Evolutionary conservation across 2,329 filamentous ascomycete species (phyloP), one percentile per base, ranked within the genome.

Genomic region (Ophiostoma sp.): DNA sequence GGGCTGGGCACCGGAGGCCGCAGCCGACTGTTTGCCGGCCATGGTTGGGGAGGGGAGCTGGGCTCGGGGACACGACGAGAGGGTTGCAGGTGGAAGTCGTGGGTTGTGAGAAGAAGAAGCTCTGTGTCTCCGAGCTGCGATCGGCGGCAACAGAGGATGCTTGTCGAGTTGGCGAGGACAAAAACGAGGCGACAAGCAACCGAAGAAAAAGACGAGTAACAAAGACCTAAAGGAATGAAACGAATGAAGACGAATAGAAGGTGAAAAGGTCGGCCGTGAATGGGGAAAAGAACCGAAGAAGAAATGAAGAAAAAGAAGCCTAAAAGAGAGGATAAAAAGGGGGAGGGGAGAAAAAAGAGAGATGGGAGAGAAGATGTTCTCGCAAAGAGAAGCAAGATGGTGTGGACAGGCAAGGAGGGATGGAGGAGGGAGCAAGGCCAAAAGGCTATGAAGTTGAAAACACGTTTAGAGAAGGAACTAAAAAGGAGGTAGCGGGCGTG

Each of bases 1-100:
- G 69, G 83, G 77, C 74, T 88, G 85, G 75, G 84, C 82, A 78
- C 87, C 87, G 52, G 87, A 86, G 77, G 83, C 79, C 77, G 83
- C 79, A 75, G 81, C 79, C 75, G 82, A 81, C 78, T 81, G 83
- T 69, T 82, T 81, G 63, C 81, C 79, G 74, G 84, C 83, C 85
- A 87, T 87, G 75, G 67, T 74, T 49, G 41, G 49, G 16, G 60
- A 36, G 18, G 58, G 6, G 60, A 64, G n/a, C 16, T 18, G 11
- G 18, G 12, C 8, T 36, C 42, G 63, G 11, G 38, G 41, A 47
- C 27, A 27, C 27, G 36, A 8, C 36, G 12, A 18, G 52, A 40
- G 14, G 55, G 27, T 69, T 49, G 66, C 38, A 60, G 18, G 36
- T 9, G 18, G 11, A 7, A 16, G 12, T 64, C 9, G n/a, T 58